A percentile compares a stretch with the other conserved stretches of the same genome.
Evolutionary conservation across 495 filamentous ascomycete genomes (phyloP).

Genomic region (Platismatia glauca): DNA sequence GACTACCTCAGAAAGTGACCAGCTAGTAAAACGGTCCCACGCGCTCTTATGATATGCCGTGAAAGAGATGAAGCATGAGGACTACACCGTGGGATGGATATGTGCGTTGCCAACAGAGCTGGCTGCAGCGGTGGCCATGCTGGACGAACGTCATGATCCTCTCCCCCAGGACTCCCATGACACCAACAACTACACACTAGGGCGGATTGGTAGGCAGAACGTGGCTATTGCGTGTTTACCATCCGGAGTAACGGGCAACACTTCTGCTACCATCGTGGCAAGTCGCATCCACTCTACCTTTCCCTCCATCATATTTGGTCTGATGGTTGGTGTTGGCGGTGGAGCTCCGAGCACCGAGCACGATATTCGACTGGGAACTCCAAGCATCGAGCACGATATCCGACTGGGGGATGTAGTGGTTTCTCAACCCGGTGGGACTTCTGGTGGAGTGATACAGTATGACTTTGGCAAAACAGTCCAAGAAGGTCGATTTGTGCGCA

Average conservation of each 20-base stretch:
- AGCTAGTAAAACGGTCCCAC: background rate
- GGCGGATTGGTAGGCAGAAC: conserved; percentile 30
- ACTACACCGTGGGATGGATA: conserved; percentile 45
- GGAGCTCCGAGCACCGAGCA: conserved; percentile 28
- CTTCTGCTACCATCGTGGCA: conserved; percentile 27
- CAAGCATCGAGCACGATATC: no score
- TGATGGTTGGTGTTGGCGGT: conserved; percentile 37
- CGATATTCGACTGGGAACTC: no score
- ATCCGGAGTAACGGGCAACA: background rate
- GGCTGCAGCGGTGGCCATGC: conserved; percentile 36
- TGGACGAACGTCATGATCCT: conserved; percentile 37
- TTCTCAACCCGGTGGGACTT: conserved; percentile 26
- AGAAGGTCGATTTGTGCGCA: conserved; percentile 28
- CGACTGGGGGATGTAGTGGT: conserved; percentile 40
- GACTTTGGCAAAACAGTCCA: conserved; percentile 33
- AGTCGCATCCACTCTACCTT: conserved; percentile 31
- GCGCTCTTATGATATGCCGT: background rate
- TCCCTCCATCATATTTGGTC: conserved; percentile 28
- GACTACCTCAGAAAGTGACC: background rate
- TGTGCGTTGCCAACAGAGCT: conserved; percentile 37
- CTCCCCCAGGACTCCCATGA: conserved; percentile 26
- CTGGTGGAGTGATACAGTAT: conserved; percentile 36
- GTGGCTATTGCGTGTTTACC: conserved; percentile 31
- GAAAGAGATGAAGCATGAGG: conserved; percentile 23
- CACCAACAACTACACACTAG: conserved; percentile 32